phyloP scores from a whole-genome alignment of 306 rosid genomes.

The Luffa acutangula region DNA sequence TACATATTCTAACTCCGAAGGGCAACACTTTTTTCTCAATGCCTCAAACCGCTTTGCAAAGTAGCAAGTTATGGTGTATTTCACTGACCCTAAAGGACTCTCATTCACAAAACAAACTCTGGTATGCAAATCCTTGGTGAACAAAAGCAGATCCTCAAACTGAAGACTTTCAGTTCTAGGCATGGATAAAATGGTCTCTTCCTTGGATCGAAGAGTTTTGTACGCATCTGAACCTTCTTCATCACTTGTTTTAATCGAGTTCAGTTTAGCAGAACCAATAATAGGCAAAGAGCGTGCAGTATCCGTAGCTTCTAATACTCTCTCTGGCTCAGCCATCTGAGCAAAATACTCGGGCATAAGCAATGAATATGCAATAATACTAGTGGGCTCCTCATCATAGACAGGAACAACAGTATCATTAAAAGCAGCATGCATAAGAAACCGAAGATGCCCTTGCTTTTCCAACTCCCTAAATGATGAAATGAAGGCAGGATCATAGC shows the following conservation, averaged over 20 bases:
- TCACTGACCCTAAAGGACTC: slow-evolving; percentile 62
- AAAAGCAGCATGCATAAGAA: slow-evolving; percentile 62
- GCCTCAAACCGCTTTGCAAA: slow-evolving; percentile 78
- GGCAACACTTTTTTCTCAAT: slow-evolving; percentile 76
- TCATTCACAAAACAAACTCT: slow-evolving; percentile 81
- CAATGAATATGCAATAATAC: slow-evolving; percentile 75
- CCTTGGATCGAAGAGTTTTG: slow-evolving; percentile 48
- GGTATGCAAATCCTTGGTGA: slow-evolving; percentile 61
- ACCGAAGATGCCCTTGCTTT: slow-evolving; percentile 64
- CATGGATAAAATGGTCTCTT: slow-evolving; percentile 41
- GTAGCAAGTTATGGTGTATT: slow-evolving; percentile 65
- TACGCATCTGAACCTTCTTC: slow-evolving; percentile 40
- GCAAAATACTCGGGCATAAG: slow-evolving; percentile 42
- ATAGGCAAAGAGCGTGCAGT: slow-evolving; percentile 19
- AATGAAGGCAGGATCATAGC: slow-evolving; percentile 50
- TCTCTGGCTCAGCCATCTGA: slow-evolving; percentile 52
- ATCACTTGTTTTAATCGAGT: slow-evolving; percentile 33
- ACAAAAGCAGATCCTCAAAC: slow-evolving; percentile 38
- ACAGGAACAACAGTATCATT: slow-evolving; percentile 77
- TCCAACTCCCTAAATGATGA: slow-evolving; percentile 61
- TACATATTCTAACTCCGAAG: slow-evolving; percentile 71
- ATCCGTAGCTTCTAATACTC: slow-evolving; percentile 38
- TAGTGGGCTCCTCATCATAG: slow-evolving; percentile 88
- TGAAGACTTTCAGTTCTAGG: slow-evolving; percentile 57
- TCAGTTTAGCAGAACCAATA: slow-evolving; percentile 26